Conservation (phyloP, 192 early-diverging fungal species). For the Radiomyces spectabilis region DNA sequence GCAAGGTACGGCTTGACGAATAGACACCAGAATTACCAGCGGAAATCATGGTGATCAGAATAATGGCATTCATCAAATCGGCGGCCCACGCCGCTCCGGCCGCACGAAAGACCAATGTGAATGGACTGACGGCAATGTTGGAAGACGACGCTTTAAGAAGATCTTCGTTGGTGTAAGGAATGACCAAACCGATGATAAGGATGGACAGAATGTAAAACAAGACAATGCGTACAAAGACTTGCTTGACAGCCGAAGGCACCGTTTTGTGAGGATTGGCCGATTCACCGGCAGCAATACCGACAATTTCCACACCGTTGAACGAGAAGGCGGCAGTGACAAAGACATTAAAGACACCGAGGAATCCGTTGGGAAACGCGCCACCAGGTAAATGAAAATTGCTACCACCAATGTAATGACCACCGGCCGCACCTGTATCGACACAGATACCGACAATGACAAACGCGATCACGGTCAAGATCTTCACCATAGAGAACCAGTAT, state of each 20-base stretch:
- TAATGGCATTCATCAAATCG: conserved; percentile 66
- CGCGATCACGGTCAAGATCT: conserved; percentile 73
- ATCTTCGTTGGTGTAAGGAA: conserved; percentile 56
- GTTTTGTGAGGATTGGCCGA: conserved; percentile 76
- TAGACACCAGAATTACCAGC: conserved; percentile 87
- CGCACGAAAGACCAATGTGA: conserved; percentile 57
- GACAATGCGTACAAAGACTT: conserved; percentile 78
- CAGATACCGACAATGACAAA: conserved; percentile 80
- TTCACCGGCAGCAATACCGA: conserved; percentile 88
- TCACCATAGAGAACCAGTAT: conserved; percentile 82
- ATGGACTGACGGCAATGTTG: conserved; percentile 56
- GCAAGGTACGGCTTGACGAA: conserved; percentile 74
- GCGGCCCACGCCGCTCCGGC: conserved; percentile 57
- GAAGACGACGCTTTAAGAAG: conserved; percentile 47
- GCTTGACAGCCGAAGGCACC: conserved; percentile 62
- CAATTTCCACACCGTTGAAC: conserved; percentile 83
- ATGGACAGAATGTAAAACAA: conserved; percentile 82
- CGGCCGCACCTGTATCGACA: conserved; percentile 58
- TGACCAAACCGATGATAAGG: conserved; percentile 79
- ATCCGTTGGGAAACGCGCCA: conserved; percentile 51
- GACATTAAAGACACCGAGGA: conserved; percentile 54
- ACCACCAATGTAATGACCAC: conserved; percentile 51
- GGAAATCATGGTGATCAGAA: conserved; percentile 58
- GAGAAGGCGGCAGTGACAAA: conserved; percentile 75
- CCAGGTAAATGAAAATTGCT: conserved; percentile 55